Base-by-base conservation (phyloP, 2,329 filamentous ascomycete species). In the Tolypocladium tropicale region DNA sequence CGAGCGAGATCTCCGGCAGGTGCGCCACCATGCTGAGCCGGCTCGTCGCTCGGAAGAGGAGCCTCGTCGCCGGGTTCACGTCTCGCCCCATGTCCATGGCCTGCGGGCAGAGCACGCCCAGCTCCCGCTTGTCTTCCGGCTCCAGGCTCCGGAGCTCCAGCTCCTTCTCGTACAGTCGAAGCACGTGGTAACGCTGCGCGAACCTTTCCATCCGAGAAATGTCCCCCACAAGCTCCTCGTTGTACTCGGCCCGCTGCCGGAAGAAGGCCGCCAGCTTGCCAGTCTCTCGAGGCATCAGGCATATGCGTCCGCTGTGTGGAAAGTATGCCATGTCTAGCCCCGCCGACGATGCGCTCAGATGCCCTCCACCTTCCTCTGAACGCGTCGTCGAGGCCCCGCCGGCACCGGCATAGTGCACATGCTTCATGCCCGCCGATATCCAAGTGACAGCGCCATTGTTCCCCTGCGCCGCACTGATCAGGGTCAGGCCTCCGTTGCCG, bases 1-100 rank as follows among this genome's bases (percentile, higher is more conserved):
- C 79, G 16, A 91, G 73, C n/a, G 78, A 85, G 1, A 94, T 74
- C 62, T 89, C 84, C 0, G 86, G 85, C 1, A 92, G 82, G 53
- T 84, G 77, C 0, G 78, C 72, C 39, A 83, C 70, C 76, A 88
- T 83, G 69, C 79, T 85, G 25, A 89, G 59, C 49, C 59, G 64
- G 55, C 64, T 74, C 54, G 66, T 75, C 12, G 64, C 66, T 33
- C 69, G 61, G 53, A 74, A 73, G 37, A 65, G 62, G 1, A 59
- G 57, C 16, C 59, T 56, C 18, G 65, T 53, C 6, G 50, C 56
- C 16, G 58, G 59, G 11, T 64, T 63, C 3, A 58, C 56, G 34
- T 64, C 65, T 3, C 52, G 51, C 12, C 64, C 66, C 54, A 69
- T 64, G 2, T 59, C 64, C 39, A 72, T 55, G 2, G 59, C 65